Conservation (phyloP, 2,329 filamentous ascomycete species). For the Colletotrichum simmondsii region DNA sequence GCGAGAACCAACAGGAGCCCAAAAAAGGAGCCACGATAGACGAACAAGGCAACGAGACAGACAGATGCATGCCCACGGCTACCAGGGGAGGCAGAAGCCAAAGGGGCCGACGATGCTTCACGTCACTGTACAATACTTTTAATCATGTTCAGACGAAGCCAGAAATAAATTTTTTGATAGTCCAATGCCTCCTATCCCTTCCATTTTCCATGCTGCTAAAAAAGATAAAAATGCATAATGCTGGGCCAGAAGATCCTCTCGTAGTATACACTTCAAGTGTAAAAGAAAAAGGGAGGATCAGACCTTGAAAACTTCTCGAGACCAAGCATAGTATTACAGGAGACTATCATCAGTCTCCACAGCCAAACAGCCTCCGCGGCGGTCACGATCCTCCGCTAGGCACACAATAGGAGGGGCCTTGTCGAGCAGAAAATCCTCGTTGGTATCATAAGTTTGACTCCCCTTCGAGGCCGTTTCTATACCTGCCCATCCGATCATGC, state of each 20-base stretch:
- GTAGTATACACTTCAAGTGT: background rate
- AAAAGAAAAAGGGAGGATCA: background rate
- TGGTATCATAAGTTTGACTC: slow-evolving; percentile 17
- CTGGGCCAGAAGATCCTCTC: background rate
- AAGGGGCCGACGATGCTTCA: background rate
- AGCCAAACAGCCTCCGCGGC: slow-evolving; percentile 19
- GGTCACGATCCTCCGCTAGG: background rate
- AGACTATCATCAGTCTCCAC: slow-evolving; percentile 15
- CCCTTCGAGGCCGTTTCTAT: slow-evolving; percentile 22
- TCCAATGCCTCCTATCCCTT: background rate
- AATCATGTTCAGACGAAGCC: slow-evolving; percentile 34
- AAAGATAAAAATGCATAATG: background rate
- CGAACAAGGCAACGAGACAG: background rate
- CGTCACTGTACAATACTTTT: slow-evolving; percentile 26
- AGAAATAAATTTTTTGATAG: slow-evolving; percentile 17
- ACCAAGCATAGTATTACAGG: slow-evolving; percentile 29
- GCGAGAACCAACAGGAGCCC: background rate
- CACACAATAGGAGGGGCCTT: slow-evolving; percentile 11
- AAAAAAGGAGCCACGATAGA: slow-evolving; percentile 2
- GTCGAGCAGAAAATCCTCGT: slow-evolving; percentile 1
- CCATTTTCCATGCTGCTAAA: background rate
- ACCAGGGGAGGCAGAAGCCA: background rate
- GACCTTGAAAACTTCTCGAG: background rate
- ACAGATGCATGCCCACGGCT: background rate
- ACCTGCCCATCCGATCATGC: slow-evolving; percentile 11